Conservation (phyloP, 208 protist species). For the Spongospora subterranea region DNA sequence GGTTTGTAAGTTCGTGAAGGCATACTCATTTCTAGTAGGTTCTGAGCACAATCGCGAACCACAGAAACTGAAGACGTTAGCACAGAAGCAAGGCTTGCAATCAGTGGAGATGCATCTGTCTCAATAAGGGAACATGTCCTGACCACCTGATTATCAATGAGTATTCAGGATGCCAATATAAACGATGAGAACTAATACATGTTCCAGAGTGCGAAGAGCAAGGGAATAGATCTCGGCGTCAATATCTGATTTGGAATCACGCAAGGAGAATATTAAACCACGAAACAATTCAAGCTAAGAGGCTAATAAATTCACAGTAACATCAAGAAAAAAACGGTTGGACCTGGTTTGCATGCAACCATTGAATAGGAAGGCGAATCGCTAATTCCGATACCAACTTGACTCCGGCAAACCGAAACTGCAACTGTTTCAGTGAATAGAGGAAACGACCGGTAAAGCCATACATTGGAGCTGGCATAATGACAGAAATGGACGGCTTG, state of each 20-base stretch:
- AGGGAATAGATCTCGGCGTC: neutral
- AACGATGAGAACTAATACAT: conserved; percentile 8
- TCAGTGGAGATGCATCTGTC: neutral
- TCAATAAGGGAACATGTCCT: neutral
- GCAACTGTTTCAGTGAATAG: neutral
- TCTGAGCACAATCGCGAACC: conserved; percentile 25
- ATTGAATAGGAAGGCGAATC: conserved; percentile 28
- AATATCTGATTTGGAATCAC: conserved; percentile 58
- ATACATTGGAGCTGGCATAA: neutral
- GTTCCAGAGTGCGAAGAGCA: neutral
- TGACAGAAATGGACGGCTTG: conserved; percentile 47
- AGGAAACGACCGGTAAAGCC: neutral
- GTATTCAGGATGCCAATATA: no score
- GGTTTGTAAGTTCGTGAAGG: neutral
- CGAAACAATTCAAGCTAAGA: conserved; percentile 47
- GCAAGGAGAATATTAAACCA: conserved; percentile 57
- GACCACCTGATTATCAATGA: conserved; percentile 46
- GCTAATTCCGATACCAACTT: neutral
- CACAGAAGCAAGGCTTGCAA: neutral
- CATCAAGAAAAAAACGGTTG: neutral
- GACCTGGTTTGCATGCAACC: conserved; percentile 55
- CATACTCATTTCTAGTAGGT: neutral
- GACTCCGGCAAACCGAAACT: neutral
- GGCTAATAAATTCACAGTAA: neutral
- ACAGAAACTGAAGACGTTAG: neutral